Conservation (phyloP, 305 asterid species). For the Fraxinus ornus region DNA sequence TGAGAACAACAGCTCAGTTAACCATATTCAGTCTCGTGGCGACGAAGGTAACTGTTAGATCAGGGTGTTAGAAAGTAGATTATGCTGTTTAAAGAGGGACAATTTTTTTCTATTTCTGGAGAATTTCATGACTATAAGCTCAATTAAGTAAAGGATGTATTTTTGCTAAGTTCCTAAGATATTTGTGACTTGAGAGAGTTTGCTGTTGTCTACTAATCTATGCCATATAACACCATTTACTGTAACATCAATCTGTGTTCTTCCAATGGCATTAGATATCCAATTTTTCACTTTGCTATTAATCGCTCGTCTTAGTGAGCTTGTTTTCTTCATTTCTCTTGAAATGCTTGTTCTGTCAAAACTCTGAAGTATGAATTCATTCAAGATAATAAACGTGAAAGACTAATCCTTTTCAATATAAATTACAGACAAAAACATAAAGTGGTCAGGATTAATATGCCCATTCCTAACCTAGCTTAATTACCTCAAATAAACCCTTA, state of each 20-base stretch:
- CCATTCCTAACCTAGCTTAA: neutral
- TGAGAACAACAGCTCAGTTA: slow-evolving; percentile 39
- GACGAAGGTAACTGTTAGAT: slow-evolving; percentile 57
- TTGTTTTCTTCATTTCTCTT: neutral
- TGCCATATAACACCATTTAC: slow-evolving; percentile 18
- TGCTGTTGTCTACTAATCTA: slow-evolving; percentile 28
- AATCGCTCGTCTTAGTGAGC: neutral
- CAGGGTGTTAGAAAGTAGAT: slow-evolving; percentile 16
- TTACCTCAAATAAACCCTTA: neutral
- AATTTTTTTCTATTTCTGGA: neutral
- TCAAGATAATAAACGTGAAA: neutral
- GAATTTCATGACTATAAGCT: neutral
- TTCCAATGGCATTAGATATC: neutral
- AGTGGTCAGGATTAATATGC: neutral
- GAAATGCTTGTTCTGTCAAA: neutral
- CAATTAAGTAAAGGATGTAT: neutral
- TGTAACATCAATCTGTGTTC: slow-evolving; percentile 16
- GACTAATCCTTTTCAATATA: neutral
- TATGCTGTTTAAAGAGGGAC: neutral
- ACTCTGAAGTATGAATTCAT: neutral
- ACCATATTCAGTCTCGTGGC: slow-evolving; percentile 37
- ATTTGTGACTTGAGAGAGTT: slow-evolving; percentile 21
- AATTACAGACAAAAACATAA: neutral
- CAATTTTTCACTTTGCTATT: neutral
- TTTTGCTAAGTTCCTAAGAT: slow-evolving; percentile 19